phyloP scores from a whole-genome alignment of 768 basidiomycete genomes.

The Termitomyces sp. region DNA sequence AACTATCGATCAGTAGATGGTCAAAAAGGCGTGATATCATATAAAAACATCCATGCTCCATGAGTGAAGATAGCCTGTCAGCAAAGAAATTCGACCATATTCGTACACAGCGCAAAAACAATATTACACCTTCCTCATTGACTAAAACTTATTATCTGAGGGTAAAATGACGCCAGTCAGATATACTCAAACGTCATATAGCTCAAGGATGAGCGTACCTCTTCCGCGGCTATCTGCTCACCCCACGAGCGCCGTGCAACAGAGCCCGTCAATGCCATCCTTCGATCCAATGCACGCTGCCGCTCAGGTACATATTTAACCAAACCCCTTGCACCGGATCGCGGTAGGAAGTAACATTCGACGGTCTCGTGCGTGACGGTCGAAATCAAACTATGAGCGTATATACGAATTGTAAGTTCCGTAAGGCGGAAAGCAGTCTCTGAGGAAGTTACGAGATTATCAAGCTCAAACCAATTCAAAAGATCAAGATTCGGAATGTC shows the following conservation, averaged over 20 bases:
- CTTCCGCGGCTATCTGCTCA: constrained; percentile 3
- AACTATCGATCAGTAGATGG: too few species aligned
- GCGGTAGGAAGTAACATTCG: constrained; percentile 7
- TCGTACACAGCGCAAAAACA: neutral
- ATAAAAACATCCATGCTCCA: neutral
- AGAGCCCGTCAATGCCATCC: constrained; percentile 2
- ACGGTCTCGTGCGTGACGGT: constrained; percentile 5
- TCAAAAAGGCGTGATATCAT: too few species aligned
- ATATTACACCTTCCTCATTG: neutral
- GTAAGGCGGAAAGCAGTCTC: constrained; percentile 7
- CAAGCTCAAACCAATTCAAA: constrained; percentile 11
- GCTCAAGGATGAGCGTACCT: neutral
- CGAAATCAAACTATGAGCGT: constrained; percentile 9
- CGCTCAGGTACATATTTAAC: constrained; percentile 10
- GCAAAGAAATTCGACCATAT: neutral
- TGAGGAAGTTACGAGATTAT: constrained; percentile 2
- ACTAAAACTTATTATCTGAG: neutral
- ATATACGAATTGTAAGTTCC: constrained; percentile 8
- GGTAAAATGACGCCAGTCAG: neutral
- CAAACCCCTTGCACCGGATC: constrained; percentile 8
- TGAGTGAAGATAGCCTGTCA: neutral
- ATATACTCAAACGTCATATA: neutral
- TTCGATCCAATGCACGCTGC: neutral
- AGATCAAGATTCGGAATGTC: constrained; percentile 13
- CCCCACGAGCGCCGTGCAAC: constrained; percentile 9